A percentile compares a stretch with the other conserved stretches of the same genome.
phyloP scores from a whole-genome alignment of 306 rosid species.

The Medicago arabica region DNA sequence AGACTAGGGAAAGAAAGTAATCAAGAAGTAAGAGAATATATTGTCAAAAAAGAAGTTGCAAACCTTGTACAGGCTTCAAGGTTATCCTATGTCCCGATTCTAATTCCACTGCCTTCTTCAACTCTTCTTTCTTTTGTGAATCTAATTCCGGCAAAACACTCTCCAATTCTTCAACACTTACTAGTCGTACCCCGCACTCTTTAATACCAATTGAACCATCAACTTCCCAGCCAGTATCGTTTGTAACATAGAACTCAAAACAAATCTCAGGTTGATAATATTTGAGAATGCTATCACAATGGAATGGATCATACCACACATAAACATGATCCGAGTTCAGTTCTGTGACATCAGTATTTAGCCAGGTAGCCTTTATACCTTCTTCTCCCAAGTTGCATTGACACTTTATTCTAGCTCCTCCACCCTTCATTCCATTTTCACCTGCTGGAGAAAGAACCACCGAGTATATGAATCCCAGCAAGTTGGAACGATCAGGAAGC shows the following conservation, averaged over 20 bases:
- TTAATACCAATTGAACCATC: too few species aligned
- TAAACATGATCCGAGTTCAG: slow-evolving; percentile 40
- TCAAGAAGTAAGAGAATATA: too few species aligned
- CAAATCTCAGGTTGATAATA: not conserved
- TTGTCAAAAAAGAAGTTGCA: too few species aligned
- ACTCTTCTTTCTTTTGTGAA: too few species aligned
- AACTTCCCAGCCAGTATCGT: too few species aligned
- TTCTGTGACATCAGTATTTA: slow-evolving; percentile 5
- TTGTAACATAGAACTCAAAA: slow-evolving; percentile 9
- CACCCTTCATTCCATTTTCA: slow-evolving; percentile 10
- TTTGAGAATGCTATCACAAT: slow-evolving; percentile 32
- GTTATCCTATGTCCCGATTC: too few species aligned
- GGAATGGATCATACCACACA: slow-evolving; percentile 49
- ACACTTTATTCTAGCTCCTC: not conserved
- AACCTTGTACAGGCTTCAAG: too few species aligned
- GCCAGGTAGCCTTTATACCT: not conserved
- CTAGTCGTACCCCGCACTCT: too few species aligned
- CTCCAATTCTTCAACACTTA: too few species aligned
- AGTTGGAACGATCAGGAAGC: not conserved
- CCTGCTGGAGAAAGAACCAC: slow-evolving; percentile 38
- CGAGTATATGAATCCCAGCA: slow-evolving; percentile 34
- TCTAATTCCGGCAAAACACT: too few species aligned
- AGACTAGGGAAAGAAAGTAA: too few species aligned
- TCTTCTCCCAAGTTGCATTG: slow-evolving; percentile 20
- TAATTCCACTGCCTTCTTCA: too few species aligned